phyloP scores from a whole-genome alignment of 495 filamentous ascomycete genomes.

The Astrothelium macrocarpum region DNA sequence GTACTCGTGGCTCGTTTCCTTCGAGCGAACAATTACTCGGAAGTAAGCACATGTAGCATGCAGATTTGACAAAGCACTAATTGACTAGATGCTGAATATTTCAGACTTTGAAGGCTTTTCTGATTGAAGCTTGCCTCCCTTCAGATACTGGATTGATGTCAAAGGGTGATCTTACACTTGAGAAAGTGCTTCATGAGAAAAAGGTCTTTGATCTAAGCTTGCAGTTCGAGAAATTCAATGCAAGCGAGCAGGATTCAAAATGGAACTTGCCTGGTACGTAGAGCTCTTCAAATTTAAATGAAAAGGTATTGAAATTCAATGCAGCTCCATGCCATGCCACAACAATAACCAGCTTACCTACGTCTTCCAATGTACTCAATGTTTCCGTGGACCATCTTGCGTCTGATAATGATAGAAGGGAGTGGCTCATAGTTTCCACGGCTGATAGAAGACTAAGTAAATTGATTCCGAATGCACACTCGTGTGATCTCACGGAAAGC shows the following conservation, averaged over 20 bases:
- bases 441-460: constrained; percentile 44
- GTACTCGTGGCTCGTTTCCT: constrained; percentile 55
- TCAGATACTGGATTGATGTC: constrained; percentile 33
- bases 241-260: constrained; percentile 31
- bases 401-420: constrained; percentile 10
- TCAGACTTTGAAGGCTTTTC: constrained; percentile 49
- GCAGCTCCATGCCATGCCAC: constrained; percentile 43
- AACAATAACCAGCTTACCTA: constrained; percentile 35
- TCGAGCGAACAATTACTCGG: constrained; percentile 47
- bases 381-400: constrained; percentile 39
- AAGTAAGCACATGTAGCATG: constrained; percentile 29
- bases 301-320: neutral
- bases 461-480: constrained; percentile 27
- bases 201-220: constrained; percentile 48
- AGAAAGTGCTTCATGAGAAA: constrained; percentile 58
- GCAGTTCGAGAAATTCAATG: constrained; percentile 47
- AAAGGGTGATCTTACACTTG: constrained; percentile 47
- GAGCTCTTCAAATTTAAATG: neutral
- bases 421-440: constrained; percentile 34
- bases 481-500: constrained; percentile 21
- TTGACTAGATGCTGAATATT: constrained; percentile 7
- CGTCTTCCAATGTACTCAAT: constrained; percentile 45
- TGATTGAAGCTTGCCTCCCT: constrained; percentile 51
- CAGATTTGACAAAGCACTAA: constrained; percentile 9
- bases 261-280: constrained; percentile 45